Evolutionary conservation across 257 asterid genomes (phyloP).

Genomic region (Petunia secreta): DNA sequence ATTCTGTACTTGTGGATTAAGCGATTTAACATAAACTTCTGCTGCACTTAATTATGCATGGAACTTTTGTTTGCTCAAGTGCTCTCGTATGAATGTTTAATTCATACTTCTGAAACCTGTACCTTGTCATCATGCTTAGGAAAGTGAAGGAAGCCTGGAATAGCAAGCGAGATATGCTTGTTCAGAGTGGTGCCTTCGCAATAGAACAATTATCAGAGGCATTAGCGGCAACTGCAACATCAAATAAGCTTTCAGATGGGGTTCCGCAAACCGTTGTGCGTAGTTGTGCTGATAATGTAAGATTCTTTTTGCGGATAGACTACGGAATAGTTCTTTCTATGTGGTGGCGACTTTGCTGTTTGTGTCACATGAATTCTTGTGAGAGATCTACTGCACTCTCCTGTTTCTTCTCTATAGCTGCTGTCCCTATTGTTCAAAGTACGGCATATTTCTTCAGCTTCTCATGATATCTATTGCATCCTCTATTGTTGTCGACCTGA

Average conservation of each 20-base stretch:
- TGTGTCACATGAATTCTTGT: neutral
- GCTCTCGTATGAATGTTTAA: neutral
- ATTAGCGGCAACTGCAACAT: conserved; percentile 59
- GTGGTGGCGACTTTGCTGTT: neutral
- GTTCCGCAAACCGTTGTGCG: conserved; percentile 61
- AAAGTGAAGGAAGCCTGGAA: conserved; percentile 98
- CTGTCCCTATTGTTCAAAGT: neutral
- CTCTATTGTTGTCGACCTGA: neutral
- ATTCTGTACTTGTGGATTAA: conserved; percentile 12
- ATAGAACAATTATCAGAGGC: conserved; percentile 94
- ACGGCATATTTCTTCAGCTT: neutral
- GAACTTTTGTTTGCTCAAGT: neutral
- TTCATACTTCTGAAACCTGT: neutral
- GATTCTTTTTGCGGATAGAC: neutral
- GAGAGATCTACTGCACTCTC: conserved; percentile 10
- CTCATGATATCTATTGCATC: neutral
- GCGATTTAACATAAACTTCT: neutral
- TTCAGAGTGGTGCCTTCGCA: conserved; percentile 75
- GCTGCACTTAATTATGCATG: neutral
- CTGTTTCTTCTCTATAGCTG: neutral
- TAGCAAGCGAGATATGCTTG: conserved; percentile 59
- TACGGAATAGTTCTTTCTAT: neutral
- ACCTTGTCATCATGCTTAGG: conserved; percentile 44
- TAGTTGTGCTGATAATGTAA: conserved; percentile 82
- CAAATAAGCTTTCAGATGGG: conserved; percentile 67